Base-by-base conservation (phyloP, 1,139 yeast species). In the Diutina sp. region DNA sequence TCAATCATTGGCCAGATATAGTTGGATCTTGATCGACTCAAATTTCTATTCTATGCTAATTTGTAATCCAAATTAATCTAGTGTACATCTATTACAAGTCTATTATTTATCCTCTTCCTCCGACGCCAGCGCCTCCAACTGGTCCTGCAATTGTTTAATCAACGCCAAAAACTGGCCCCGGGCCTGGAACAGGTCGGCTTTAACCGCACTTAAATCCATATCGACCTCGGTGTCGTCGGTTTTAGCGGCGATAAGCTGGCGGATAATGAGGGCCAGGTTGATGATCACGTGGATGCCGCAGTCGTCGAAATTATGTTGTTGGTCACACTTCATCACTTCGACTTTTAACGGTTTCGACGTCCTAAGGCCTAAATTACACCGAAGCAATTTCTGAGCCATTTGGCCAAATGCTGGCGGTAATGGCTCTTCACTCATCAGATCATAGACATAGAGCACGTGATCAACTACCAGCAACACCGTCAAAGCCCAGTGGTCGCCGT, bases 401-500 rank as follows among this genome's bases (percentile, higher is more conserved):
- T 65, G 67, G 3, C 60, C 55, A 46, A 72, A 60, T 61, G 51
- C 66, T 55, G 18, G 58, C 63, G 44, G 63, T 66, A 21, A 57
- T 61, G 41, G 41, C 21, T 64, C 68, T 4, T 61, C 38, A 50
- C 59, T 57, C 79, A 76, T 75, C 6, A 79, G 74, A 61, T 76
- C 79, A 58, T 74, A 76, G 1, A 76, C 66, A 51, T 67, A 69
- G 12, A 76, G 60, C 44, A 63, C 65, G 54, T 66, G 67, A 38
- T 72, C 75, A 3, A 74, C 60, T 3, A 68, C 55, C 38, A 71
- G 68, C 14, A 72, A 63, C 12, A 76, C 63, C 18, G 73, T 70
- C 32, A 76, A 63, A 0, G 73, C 70, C 80, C 80, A 76, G 61
- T 76, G 80, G 60, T 74, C 79, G 11, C 80, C 80, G 56, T 65